These are phyloP conservation scores for Crithidia bombi DNA, from an alignment of 208 protist species.

Conservation along the genomic window DNA sequence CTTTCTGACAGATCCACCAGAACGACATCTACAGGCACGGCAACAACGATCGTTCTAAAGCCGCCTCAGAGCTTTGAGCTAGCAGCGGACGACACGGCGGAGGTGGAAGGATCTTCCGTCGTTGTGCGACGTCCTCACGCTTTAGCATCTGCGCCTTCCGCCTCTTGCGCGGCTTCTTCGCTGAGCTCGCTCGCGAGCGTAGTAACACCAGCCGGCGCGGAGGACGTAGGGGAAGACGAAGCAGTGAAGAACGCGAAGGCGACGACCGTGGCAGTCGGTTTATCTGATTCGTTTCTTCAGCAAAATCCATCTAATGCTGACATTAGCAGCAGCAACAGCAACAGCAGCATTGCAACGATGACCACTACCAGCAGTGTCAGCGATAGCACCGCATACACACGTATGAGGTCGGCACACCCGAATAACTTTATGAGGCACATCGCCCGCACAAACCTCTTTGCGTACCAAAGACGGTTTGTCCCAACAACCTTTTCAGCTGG, in stretches of 20 bases:
- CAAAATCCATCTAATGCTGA: not conserved
- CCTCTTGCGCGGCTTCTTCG: not conserved
- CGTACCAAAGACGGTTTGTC: not conserved
- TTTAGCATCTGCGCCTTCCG: not conserved
- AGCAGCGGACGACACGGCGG: not conserved
- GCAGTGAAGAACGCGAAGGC: not conserved
- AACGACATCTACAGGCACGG: not conserved
- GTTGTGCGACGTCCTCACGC: not conserved
- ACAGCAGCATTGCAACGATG: not conserved
- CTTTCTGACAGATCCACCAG: not conserved
- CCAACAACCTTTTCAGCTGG: conserved; percentile 1
- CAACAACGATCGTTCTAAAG: not conserved
- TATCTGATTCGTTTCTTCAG: not conserved
- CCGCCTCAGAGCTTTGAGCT: not conserved
- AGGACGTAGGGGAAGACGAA: not conserved
- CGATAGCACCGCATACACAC: conserved; percentile 6
- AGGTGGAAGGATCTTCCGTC: not conserved
- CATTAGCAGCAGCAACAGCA: not conserved
- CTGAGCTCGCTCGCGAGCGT: too few relatives aligned
- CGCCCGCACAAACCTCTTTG: not conserved
- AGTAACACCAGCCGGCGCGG: not conserved
- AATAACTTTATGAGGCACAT: not conserved
- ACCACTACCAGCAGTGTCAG: not conserved
- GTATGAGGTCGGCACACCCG: not conserved
- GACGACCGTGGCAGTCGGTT: not conserved